Evolutionary conservation across 2,329 filamentous ascomycete species (phyloP), one percentile per base, ranked within the genome.

Genomic region (Paracoccidioides brasiliensis): DNA sequence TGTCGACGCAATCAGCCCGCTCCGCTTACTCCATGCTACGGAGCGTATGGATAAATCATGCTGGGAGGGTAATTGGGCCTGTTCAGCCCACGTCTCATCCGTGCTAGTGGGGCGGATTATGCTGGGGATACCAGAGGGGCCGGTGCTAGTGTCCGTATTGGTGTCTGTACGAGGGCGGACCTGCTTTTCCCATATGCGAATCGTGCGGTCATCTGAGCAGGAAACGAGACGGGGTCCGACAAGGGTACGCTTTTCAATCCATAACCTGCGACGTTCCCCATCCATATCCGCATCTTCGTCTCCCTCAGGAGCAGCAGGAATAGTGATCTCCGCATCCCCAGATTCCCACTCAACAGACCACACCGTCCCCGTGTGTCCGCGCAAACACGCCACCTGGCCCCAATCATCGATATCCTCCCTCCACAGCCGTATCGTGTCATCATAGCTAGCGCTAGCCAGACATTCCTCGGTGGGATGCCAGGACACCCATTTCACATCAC

Each of bases 351-450:
- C 84, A 12, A 96, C 68, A 61, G 83, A 86, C 93, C 93, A 98
- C 9, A 97, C 90, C 2, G 93, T 98, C 2, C 85, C 87, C 33
- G 73, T 75, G 67, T 97, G 91, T 0, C 87, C 90, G 62, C 85
- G 81, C 32, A 97, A 75, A 48, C 90, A 81, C 8, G 86, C 81
- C 33, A 95, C 86, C 66, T 91, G 95, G 9, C 86, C 86, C 93
- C 93, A 98, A 68, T 97, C 91, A 66, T 96, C 91, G 40, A 81
- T 78, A 70, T 96, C 91, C 73, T 95, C 90, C 49, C 86, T 81
- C 84, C 91, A 97, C 57, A 97, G 73, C 57, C 91, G 76, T 37
- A 95, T 85, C 4, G 86, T 93, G 67, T 97, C 86, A 66, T 98
- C 93, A 69, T 98, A 98, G 68, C 88, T 94, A n/a, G 82, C 85